Base-by-base conservation (phyloP, 768 basidiomycete species). In the Flagelloscypha sp. region DNA sequence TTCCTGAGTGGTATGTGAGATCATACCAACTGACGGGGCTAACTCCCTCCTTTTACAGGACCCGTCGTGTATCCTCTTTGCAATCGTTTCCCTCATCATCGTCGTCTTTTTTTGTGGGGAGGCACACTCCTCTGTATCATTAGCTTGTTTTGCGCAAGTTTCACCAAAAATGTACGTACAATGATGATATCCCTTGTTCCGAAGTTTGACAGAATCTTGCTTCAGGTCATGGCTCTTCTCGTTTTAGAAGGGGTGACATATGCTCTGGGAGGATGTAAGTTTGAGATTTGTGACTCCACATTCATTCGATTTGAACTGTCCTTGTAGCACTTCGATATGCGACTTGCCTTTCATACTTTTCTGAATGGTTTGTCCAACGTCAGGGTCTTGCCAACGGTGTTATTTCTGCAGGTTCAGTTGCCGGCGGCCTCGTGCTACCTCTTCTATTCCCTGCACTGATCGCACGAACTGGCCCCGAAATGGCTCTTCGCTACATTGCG, bases 381-480 rank as follows among this genome's bases (percentile, higher is more conserved):
- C 44, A 55, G 11, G 57, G 55, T 6, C 34, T 58, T n/a, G 56
- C 58, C 6, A 55, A 53, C 24, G 56, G 58, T 5, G 48, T 55
- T 25, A 47, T 56, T 16, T 58, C 52, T 24, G 56, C 52, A 54
- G 50, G 52, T 7, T 52, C 53, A 17, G 40, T 46, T 1, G 32
- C 39, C 0, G 59, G 57, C 7, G 59, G 56, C 17, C 24, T 55
- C 7, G 20, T 57, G 18, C 41, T 55, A 11, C 56, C 55, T 1
- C 36, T 58, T 15, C 27, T 47, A 3, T 24, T 57, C 4, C 53
- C 57, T 5, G 43, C n/a, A 1, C 36, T 61, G 11, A 46, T 61
- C 25, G 30, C 19, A 3, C 35, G 25, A 2, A 53, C 43, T 27
- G 59, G 54, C 27, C 29, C 44, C 0, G 35, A 34, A 6, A 47